Conservation (phyloP, 1,284 basidiomycete species). For the Rhodotorula sp. region DNA sequence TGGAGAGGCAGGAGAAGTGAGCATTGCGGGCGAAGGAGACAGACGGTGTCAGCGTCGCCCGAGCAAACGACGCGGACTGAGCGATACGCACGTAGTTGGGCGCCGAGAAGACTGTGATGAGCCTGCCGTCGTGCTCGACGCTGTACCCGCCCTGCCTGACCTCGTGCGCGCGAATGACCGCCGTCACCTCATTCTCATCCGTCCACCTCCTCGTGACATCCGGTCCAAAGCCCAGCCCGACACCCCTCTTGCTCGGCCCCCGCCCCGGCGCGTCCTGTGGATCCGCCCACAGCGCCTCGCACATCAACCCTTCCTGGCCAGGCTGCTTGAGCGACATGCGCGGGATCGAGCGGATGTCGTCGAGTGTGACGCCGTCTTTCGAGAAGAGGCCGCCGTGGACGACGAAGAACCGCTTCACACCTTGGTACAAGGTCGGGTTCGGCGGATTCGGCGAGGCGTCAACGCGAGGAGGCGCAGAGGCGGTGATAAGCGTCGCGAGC, state of each 20-base stretch:
- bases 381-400: constrained; percentile 96
- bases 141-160: constrained; percentile 86
- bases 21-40: background rate
- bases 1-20: background rate
- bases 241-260: constrained; percentile 94
- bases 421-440: constrained; percentile 70
- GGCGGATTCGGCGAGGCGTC: constrained; percentile 50
- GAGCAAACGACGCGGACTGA: too few species aligned
- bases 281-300: constrained; percentile 71
- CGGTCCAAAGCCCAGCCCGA: constrained; percentile 93
- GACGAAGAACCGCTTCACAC: constrained; percentile 86
- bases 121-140: constrained; percentile 82
- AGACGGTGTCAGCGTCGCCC: background rate
- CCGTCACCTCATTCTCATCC: constrained; percentile 49
- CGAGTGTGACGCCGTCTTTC: constrained; percentile 87
- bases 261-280: constrained; percentile 87
- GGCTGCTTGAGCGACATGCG: constrained; percentile 81
- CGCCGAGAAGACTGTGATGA: constrained; percentile 68
- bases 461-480: constrained; percentile 62
- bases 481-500: constrained; percentile 78
- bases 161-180: constrained; percentile 93
- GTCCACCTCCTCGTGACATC: constrained; percentile 55
- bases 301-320: constrained; percentile 90
- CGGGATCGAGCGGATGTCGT: constrained; percentile 84
- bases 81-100: constrained; percentile 40